These are phyloP conservation scores for Calocybe gambosa DNA, from an alignment of 1,284 basidiomycete genomes.

Conservation along the genomic window DNA sequence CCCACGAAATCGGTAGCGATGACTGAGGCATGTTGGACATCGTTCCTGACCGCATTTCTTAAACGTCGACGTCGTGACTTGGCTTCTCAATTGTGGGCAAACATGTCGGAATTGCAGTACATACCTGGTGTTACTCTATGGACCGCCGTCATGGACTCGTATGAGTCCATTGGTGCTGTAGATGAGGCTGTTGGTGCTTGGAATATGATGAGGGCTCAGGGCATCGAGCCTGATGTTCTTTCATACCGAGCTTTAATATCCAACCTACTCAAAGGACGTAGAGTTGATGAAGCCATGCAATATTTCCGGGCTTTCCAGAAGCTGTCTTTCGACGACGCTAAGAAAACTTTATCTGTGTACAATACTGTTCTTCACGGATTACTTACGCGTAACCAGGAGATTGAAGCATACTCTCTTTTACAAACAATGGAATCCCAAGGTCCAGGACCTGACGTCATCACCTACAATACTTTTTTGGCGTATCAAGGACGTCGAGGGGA, in stretches of 20 bases:
- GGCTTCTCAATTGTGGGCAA: slow-evolving; percentile 58
- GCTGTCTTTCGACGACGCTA: slow-evolving; percentile 19
- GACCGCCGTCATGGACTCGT: slow-evolving; percentile 61
- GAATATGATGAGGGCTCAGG: slow-evolving; percentile 49
- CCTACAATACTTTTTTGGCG: slow-evolving; percentile 74
- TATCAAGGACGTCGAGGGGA: slow-evolving; percentile 58
- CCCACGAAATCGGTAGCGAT: slow-evolving; percentile 40
- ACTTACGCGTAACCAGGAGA: slow-evolving; percentile 36
- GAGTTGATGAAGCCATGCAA: slow-evolving; percentile 38
- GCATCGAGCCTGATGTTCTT: slow-evolving; percentile 46
- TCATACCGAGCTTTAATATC: slow-evolving; percentile 60
- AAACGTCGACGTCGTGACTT: slow-evolving; percentile 45
- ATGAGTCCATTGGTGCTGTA: slow-evolving; percentile 40
- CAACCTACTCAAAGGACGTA: slow-evolving; percentile 43
- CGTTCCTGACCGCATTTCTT: slow-evolving; percentile 58
- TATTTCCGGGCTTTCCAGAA: slow-evolving; percentile 47
- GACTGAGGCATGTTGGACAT: slow-evolving; percentile 51
- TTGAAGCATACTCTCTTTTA: slow-evolving; percentile 43
- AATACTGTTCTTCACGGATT: slow-evolving; percentile 63
- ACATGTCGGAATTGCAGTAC: slow-evolving; percentile 46
- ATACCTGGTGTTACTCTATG: slow-evolving; percentile 47
- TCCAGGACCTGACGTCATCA: slow-evolving; percentile 61
- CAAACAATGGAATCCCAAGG: slow-evolving; percentile 43
- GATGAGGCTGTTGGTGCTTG: slow-evolving; percentile 49
- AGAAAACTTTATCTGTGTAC: slow-evolving; percentile 40